phyloP scores from a whole-genome alignment of 306 rosid species.

The Echinosophora koreensis region DNA sequence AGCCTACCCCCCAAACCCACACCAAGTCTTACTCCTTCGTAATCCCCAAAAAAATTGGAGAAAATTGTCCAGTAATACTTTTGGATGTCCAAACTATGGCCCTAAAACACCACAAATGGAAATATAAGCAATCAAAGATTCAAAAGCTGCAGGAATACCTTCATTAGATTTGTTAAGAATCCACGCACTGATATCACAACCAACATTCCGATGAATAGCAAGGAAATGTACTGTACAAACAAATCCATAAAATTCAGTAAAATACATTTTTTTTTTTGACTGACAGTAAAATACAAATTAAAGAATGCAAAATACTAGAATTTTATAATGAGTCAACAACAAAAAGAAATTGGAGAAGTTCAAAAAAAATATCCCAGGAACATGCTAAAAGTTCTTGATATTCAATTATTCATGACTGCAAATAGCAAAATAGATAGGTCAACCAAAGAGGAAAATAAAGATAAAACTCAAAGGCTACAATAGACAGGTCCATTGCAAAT shows the following conservation, averaged over 20 bases:
- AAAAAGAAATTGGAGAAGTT: not conserved
- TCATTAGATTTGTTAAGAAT: conserved; percentile 95
- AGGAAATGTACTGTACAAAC: conserved; percentile 84
- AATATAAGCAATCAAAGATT: conserved; percentile 17
- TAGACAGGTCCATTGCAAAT: conserved; percentile 29
- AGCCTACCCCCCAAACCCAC: not conserved
- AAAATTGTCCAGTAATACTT: not conserved
- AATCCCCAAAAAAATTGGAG: not conserved
- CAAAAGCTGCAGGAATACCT: conserved; percentile 65
- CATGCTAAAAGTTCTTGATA: conserved; percentile 24
- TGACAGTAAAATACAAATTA: conserved; percentile 29
- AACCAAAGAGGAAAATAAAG: conserved; percentile 12
- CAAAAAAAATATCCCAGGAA: conserved; percentile 5
- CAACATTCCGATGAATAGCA: conserved; percentile 91
- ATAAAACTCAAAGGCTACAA: conserved; percentile 20
- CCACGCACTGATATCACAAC: conserved; percentile 95
- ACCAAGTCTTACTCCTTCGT: not conserved
- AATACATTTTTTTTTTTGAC: not conserved
- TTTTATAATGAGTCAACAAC: not conserved
- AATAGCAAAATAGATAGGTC: conserved; percentile 30
- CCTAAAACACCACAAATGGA: not conserved
- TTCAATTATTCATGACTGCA: not conserved
- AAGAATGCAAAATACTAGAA: conserved; percentile 4
- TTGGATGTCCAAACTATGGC: conserved; percentile 1
- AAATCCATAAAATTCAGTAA: conserved; percentile 27